Base-by-base conservation (phyloP, 2,329 filamentous ascomycete species). In the Colletotrichum simmondsii region DNA sequence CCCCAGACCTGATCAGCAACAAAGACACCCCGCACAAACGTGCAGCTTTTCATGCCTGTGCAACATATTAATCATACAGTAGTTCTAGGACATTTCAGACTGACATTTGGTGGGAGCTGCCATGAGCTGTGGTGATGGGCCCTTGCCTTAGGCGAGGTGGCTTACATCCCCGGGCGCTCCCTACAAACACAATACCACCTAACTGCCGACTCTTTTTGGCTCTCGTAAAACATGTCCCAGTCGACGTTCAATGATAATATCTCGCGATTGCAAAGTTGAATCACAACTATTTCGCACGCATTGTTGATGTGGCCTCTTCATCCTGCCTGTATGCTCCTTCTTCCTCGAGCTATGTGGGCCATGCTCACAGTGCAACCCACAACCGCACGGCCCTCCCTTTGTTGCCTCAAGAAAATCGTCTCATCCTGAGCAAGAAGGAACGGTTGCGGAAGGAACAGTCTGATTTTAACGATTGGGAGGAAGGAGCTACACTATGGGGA, bases 21-120 rank as follows among this genome's bases (percentile, higher is more conserved):
- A 63, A 63, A 63, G 28, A 19, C n/a, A 26, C 42, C 60, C 28
- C 28, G 60, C 46, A 53, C 42, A 53, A 53, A 63, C 46, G 26
- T 35, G n/a, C 60, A 53, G 1, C 1, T 3, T 11, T 2, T 10
- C 28, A 53, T 35, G 6, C 7, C 30, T 35, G n/a, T 35, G 12
- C 2, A 22, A 53, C 4, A 2, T 11, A 24, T 7, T 2, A 22
- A 16, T 16, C 1, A 54, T 32, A 7, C 2, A 19, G 4, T 2
- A 5, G 4, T 14, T 4, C 11, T 0, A 6, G 11, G 30, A 16
- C 12, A 6, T 8, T 2, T 1, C n/a, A 19, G 4, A 3, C 2
- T 11, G 2, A 1, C 1, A 11, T 12, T 4, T 6, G 1, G n/a
- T 5, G n/a, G 6, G 37, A 26, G 22, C 14, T 37, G 28, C 8